phyloP scores from a whole-genome alignment of 2,329 filamentous ascomycete species.

The Ophiocordyceps camponoti-rufipedis region DNA sequence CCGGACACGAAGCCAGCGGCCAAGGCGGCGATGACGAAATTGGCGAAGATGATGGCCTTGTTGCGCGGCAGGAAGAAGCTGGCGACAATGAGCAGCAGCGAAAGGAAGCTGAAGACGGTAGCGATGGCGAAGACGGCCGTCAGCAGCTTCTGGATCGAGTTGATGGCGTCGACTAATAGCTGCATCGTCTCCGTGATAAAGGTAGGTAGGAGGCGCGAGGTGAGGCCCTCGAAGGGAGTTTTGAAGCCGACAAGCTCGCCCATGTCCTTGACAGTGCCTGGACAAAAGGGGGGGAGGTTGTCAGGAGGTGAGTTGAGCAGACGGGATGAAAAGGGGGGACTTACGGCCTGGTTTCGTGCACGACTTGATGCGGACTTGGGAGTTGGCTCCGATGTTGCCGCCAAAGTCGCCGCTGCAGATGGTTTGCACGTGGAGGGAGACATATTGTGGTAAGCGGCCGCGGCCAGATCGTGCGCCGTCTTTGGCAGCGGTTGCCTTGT shows the following conservation, averaged over 20 bases:
- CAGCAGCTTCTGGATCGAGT: background rate
- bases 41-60: background rate
- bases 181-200: background rate
- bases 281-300: background rate
- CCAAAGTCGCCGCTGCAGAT: background rate
- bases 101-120: background rate
- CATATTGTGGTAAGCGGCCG: background rate
- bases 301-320: background rate
- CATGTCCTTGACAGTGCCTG: background rate
- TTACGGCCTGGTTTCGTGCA: background rate
- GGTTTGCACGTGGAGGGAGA: background rate
- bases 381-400: background rate
- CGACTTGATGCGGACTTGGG: background rate
- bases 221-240: background rate
- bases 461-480: background rate
- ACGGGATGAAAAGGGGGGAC: background rate
- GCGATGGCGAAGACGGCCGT: background rate
- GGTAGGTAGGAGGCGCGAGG: background rate
- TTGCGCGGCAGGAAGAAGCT: background rate
- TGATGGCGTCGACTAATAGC: background rate
- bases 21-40: background rate
- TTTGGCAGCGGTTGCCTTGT: background rate
- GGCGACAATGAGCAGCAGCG: background rate
- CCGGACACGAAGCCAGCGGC: background rate
- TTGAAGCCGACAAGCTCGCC: background rate